These are phyloP conservation scores for Gentiana dahurica DNA, from an alignment of 257 asterid species.

Conservation along the genomic window DNA sequence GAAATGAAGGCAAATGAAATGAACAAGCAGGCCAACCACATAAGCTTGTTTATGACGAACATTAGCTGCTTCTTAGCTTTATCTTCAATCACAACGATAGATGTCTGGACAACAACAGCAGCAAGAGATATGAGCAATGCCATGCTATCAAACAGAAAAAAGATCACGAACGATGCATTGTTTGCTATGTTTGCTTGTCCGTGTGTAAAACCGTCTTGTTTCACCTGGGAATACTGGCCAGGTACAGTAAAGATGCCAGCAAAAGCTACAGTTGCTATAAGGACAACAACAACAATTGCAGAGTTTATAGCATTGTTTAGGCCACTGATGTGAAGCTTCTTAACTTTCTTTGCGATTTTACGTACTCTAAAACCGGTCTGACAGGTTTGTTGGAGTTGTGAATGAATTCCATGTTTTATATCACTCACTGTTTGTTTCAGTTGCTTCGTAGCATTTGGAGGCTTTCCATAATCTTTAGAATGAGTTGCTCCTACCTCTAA, in stretches of 20 bases:
- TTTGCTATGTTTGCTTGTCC: conserved; percentile 81
- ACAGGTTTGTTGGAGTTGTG: conserved; percentile 89
- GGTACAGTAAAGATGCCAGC: conserved; percentile 92
- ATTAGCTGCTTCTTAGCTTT: conserved; percentile 81
- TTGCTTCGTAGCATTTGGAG: conserved; percentile 73
- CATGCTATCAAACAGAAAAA: conserved; percentile 71
- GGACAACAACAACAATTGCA: conserved; percentile 87
- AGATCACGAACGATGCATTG: conserved; percentile 65
- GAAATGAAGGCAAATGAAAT: conserved; percentile 76
- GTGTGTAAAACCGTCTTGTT: conserved; percentile 26
- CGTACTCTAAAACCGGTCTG: conserved; percentile 85
- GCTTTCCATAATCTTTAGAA: conserved; percentile 77
- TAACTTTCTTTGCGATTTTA: conserved; percentile 85
- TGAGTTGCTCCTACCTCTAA: conserved; percentile 58
- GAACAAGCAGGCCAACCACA: conserved; percentile 88
- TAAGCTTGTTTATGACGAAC: conserved; percentile 91
- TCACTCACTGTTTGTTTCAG: conserved; percentile 94
- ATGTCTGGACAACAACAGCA: conserved; percentile 93
- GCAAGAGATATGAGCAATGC: conserved; percentile 91
- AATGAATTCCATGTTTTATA: conserved; percentile 79
- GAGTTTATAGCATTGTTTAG: conserved; percentile 91
- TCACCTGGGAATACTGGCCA: conserved; percentile 62
- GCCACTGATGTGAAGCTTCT: conserved; percentile 88
- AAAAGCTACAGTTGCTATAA: conserved; percentile 87
- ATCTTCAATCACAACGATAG: conserved; percentile 85